Percentiles rank a stretch among this genome's conserved stretches.
These are phyloP conservation scores for Scheffersomyces parashehatae DNA, from an alignment of 1,139 yeast species.

Conservation along the genomic window DNA sequence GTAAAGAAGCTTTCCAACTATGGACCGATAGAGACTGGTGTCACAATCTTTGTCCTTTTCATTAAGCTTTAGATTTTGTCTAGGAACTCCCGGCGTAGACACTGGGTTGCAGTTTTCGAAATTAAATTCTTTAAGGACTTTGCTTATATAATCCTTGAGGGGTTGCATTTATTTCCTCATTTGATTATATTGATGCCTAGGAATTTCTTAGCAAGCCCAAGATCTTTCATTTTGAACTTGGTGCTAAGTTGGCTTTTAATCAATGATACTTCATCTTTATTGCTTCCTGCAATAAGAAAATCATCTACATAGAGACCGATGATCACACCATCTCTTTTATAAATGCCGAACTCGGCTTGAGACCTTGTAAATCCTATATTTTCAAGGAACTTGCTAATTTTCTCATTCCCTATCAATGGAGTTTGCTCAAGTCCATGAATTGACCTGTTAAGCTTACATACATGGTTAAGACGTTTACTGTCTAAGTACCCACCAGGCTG, in stretches of 20 bases:
- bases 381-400: constrained; percentile 2
- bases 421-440: constrained; percentile 5
- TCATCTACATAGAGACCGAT: constrained; percentile 5
- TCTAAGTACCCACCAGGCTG: constrained; percentile 2
- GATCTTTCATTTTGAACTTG: constrained; percentile 1
- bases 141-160: too few species aligned
- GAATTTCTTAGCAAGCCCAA: too few species aligned
- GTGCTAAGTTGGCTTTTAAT: constrained; percentile 1
- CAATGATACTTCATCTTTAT: background rate
- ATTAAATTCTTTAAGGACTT: too few species aligned
- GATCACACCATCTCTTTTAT: background rate
- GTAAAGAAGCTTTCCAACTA: too few species aligned
- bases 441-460: background rate
- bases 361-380: constrained; percentile 2
- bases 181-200: too few species aligned
- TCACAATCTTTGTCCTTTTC: too few species aligned
- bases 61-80: too few species aligned
- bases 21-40: too few species aligned
- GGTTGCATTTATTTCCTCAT: too few species aligned
- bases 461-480: background rate
- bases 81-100: too few species aligned
- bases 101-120: too few species aligned
- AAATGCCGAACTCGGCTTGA: constrained; percentile 1
- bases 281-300: constrained; percentile 6
- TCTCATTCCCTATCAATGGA: constrained; percentile 6